These are phyloP conservation scores for Pseudomassariella vexata DNA, from an alignment of 2,329 filamentous ascomycete genomes.

Conservation along the genomic window DNA sequence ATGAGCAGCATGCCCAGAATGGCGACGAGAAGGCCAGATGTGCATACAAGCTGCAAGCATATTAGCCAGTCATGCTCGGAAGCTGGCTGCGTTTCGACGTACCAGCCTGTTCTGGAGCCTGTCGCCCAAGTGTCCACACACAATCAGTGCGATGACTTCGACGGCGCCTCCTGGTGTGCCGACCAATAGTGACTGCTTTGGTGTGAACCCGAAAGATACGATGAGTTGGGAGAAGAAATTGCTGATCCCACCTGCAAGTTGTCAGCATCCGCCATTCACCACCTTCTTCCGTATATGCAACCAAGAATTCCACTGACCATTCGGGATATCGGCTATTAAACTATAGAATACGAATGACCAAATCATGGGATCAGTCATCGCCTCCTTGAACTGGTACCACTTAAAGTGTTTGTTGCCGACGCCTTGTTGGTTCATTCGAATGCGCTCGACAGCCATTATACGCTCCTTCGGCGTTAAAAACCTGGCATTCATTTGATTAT, in stretches of 20 bases:
- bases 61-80: constrained; percentile 5
- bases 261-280: no score
- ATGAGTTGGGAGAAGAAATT: constrained; percentile 37
- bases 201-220: constrained; percentile 56
- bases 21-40: constrained; percentile 42
- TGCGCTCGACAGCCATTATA: constrained; percentile 43
- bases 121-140: constrained; percentile 46
- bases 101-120: constrained; percentile 47
- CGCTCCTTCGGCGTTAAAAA: constrained; percentile 54
- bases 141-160: constrained; percentile 53
- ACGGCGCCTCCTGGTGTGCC: constrained; percentile 61
- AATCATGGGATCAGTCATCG: constrained; percentile 29
- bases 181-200: constrained; percentile 56
- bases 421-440: constrained; percentile 60
- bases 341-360: constrained; percentile 30
- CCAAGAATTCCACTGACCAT: constrained; percentile 19
- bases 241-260: constrained; percentile 18
- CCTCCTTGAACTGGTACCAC: constrained; percentile 48
- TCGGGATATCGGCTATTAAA: constrained; percentile 29
- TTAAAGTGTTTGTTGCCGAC: constrained; percentile 66
- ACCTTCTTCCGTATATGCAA: neutral
- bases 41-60: constrained; percentile 37
- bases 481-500: constrained; percentile 32
- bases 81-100: constrained; percentile 11
- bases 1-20: constrained; percentile 62